Conservation (phyloP, 2,329 filamentous ascomycete genomes). For the Plenodomus biglobosus region DNA sequence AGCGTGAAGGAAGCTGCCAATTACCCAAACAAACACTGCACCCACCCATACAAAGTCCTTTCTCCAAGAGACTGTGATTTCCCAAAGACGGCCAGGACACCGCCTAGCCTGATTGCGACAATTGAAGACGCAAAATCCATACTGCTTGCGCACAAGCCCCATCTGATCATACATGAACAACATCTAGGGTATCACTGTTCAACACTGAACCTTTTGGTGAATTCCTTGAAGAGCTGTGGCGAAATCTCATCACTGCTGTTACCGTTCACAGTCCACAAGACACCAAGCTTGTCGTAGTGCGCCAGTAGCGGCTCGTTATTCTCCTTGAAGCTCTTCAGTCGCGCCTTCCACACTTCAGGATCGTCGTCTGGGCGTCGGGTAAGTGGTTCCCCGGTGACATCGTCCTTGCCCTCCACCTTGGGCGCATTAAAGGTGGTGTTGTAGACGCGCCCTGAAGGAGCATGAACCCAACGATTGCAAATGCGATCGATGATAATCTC, state of each 20-base stretch:
- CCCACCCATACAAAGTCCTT: not conserved
- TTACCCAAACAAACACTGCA: slow-evolving; percentile 4
- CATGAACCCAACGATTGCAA: slow-evolving; percentile 89
- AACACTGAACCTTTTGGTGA: slow-evolving; percentile 71
- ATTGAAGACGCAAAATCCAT: not conserved
- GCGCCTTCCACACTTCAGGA: slow-evolving; percentile 78
- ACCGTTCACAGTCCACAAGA: slow-evolving; percentile 84
- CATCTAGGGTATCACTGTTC: slow-evolving; percentile 17
- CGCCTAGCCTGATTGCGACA: not conserved
- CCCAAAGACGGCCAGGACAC: not conserved
- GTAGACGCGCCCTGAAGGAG: slow-evolving; percentile 87
- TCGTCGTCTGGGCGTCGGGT: slow-evolving; percentile 83
- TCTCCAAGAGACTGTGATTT: not conserved
- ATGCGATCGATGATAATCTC: slow-evolving; percentile 88
- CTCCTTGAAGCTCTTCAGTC: slow-evolving; percentile 82
- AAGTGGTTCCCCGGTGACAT: slow-evolving; percentile 84
- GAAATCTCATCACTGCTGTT: slow-evolving; percentile 93
- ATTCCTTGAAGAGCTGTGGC: slow-evolving; percentile 81
- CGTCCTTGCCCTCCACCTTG: slow-evolving; percentile 76
- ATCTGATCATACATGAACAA: not conserved
- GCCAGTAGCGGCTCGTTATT: slow-evolving; percentile 82
- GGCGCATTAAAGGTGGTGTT: slow-evolving; percentile 93
- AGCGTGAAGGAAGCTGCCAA: slow-evolving; percentile 14
- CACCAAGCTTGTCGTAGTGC: slow-evolving; percentile 81
- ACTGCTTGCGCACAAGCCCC: not conserved